Base-by-base conservation (phyloP, 345 rosid genomes). In the Bruguiera parviflora region DNA sequence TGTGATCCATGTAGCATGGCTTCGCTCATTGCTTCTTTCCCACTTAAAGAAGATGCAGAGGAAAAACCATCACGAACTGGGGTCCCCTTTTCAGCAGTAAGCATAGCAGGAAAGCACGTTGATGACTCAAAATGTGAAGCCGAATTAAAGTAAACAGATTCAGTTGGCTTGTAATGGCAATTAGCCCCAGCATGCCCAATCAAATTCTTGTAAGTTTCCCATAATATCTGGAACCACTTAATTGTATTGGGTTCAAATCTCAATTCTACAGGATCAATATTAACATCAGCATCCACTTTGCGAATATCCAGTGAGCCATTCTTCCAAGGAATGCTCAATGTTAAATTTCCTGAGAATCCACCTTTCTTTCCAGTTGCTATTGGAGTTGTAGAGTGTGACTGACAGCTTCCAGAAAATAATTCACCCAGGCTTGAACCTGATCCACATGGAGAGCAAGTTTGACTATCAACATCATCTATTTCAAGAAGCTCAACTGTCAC, bases 281-380 rank as follows among this genome's bases (percentile, higher is more conserved):
- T 78, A 76, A 92, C 81, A 82, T 89, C 87, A 39, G 91, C 93
- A 83, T 91, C 91, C 79, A 95, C 88, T 77, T 84, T 88, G 79
- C 86, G 85, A 63, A 95, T 87, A 75, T 95, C 99, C 76, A 92
- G 79, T 35, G 93, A 86, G 82, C 97, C 99, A 81, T 95, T 82
- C 79, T 79, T 87, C 95, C 97, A 95, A 58, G 99, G 99, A 74
- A 95, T 92, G 79, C 90, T 92, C 63, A 92, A 82, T 74, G 78
- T 89, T 70, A 95, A 67, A 76, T 80, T 84, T 72, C 99, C 99
- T 6, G 97, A 89, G 79, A 92, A 83, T 73, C 96, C 91, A 74
- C 85, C 96, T 79, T 78, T 74, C 69, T 77, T 73, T 61, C 96
- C 89, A 33, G 80, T 81, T 78, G 88, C 46, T 68, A 95, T 84